phyloP scores from a whole-genome alignment of 148 eudicot species.

The Polygonum maritimum region DNA sequence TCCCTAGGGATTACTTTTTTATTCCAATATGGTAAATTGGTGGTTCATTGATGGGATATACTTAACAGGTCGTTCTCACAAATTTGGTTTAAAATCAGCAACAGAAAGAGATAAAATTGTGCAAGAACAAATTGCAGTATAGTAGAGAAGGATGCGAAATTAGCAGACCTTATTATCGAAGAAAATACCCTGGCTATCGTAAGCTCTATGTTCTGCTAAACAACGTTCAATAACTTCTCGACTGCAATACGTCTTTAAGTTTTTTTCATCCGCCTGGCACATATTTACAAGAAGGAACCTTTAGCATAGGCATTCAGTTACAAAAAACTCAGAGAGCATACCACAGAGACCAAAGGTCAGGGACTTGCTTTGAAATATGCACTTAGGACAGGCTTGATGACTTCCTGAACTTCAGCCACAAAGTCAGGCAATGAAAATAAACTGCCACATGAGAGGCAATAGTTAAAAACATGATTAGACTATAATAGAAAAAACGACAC shows the following conservation, averaged over 20 bases:
- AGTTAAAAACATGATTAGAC: not conserved
- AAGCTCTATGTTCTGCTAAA: constrained; percentile 69
- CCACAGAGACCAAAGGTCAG: constrained; percentile 6
- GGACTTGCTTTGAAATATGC: constrained; percentile 64
- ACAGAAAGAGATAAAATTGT: not conserved
- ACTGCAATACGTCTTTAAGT: constrained; percentile 64
- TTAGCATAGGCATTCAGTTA: not conserved
- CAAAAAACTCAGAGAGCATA: not conserved
- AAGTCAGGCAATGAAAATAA: constrained; percentile 78
- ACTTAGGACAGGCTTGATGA: constrained; percentile 59
- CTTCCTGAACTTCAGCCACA: constrained; percentile 83
- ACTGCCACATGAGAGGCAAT: constrained; percentile 29
- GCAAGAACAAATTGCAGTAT: not conserved
- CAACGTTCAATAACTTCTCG: constrained; percentile 75
- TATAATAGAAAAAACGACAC: not conserved
- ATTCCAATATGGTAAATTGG: not conserved
- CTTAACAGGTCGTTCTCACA: not conserved
- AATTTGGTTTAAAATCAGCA: not conserved
- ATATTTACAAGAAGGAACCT: not conserved
- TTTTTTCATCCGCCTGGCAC: constrained; percentile 58
- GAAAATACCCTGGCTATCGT: constrained; percentile 52
- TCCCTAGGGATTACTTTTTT: not conserved
- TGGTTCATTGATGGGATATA: not conserved
- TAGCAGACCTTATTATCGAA: constrained; percentile 78
- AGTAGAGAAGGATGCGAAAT: not conserved